Evolutionary conservation across 73 alveolate genomes (phyloP), one percentile per base, ranked within the genome.

Genomic region (Paramecium pentaurelia): DNA sequence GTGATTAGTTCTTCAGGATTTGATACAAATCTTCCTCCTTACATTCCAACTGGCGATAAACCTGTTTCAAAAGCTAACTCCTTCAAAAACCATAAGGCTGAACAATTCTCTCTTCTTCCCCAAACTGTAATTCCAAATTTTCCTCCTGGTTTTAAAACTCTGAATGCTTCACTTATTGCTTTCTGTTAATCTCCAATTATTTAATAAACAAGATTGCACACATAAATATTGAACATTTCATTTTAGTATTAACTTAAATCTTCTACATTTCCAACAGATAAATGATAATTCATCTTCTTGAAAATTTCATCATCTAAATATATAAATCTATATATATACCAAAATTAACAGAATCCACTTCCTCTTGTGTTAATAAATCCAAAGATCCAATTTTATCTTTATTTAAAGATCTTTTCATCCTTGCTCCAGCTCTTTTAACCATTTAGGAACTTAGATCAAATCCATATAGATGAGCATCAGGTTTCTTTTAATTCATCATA

Each of bases 121-220:
- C 91, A 80, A 12, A 80, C 91, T 8, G 75, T 28, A 10, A 80
- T 32, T 45, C 91, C 91, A 11, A 80, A 7, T 44, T 27, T 80
- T 20, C 91, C 91, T 45, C 75, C 91, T 45, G 71, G 71, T 42
- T 80, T 80, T 14, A 80, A 80, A 8, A 80, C 91, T 49, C 91
- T 22, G 49, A 11, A 49, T 32, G 91, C 71, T 80, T 80, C 91
- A 1, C 8, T 45, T 40, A 80, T 11, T 6, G 91, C 91, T 18
- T 80, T 42, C 4, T 20, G 7, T 80, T 34, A 14, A 47, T 45
- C 51, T 9, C 25, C 44, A 20, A 47, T 27, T 10, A 80, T 11
- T 32, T 80, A 36, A 47, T 32, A 49, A 1, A 80, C 91, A 8
- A 80, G 58, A 47, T 80, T 80, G 44, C 77, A 20, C 34, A 44